Evolutionary conservation across 257 asterid species (phyloP).

Genomic region (Pogostemon cablin): DNA sequence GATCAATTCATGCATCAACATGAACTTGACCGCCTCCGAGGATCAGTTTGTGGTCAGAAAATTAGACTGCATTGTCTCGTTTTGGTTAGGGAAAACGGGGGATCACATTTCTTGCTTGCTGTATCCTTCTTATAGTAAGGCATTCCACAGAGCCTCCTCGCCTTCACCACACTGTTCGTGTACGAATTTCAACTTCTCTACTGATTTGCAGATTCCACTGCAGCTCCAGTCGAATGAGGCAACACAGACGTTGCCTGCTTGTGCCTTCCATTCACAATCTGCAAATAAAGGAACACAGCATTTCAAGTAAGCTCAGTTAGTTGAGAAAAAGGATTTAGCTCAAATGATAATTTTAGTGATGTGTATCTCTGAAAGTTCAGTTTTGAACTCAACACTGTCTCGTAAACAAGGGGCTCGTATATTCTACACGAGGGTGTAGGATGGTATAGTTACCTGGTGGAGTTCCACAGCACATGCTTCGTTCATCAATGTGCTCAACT

Average conservation of each 20-base stretch:
- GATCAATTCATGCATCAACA: not conserved
- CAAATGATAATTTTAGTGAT: not conserved
- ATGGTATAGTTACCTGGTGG: constrained; percentile 62
- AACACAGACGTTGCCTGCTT: constrained; percentile 53
- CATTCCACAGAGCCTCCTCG: constrained; percentile 63
- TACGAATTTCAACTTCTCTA: constrained; percentile 57
- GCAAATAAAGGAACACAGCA: not conserved
- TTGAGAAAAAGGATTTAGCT: not conserved
- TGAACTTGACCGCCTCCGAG: not conserved
- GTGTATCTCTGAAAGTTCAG: too few species aligned
- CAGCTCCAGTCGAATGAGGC: constrained; percentile 80
- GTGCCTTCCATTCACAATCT: constrained; percentile 53
- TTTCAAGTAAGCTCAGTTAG: not conserved
- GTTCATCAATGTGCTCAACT: constrained; percentile 82
- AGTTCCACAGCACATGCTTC: constrained; percentile 80
- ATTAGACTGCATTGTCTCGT: too few species aligned
- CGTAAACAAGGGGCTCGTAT: too few species aligned
- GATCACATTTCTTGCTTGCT: not conserved
- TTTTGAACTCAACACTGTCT: too few species aligned
- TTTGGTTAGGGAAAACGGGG: not conserved
- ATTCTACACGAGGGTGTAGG: not conserved
- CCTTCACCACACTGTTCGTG: constrained; percentile 68
- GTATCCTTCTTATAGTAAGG: constrained; percentile 31
- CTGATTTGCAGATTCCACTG: constrained; percentile 71
- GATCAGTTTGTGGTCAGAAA: constrained; percentile 1